These are phyloP conservation scores for Anisodus tanguticus DNA, from an alignment of 257 asterid genomes.

Conservation along the genomic window DNA sequence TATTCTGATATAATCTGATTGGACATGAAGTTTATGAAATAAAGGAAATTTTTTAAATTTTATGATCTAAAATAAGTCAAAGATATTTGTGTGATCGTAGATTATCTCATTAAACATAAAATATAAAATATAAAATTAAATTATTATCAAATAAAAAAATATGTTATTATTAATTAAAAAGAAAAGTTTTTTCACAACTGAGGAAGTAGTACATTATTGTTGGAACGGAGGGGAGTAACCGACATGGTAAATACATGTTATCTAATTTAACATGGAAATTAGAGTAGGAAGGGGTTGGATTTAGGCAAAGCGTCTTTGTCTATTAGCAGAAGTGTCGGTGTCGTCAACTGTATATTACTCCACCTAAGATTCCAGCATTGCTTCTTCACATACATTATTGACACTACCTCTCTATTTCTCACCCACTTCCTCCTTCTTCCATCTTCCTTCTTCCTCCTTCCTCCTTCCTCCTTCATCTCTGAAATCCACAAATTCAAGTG, in stretches of 20 bases:
- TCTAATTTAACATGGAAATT: not conserved
- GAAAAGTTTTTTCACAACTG: no score
- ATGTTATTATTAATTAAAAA: no score
- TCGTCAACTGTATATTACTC: constrained; percentile 32
- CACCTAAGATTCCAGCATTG: not conserved
- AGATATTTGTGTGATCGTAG: no score
- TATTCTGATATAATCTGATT: no score
- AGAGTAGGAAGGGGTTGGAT: constrained; percentile 26
- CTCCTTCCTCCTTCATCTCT: not conserved
- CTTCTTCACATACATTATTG: constrained; percentile 38
- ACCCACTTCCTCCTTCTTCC: not conserved
- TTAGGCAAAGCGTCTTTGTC: constrained; percentile 48
- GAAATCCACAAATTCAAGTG: not conserved
- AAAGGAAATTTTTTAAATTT: no score
- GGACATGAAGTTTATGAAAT: no score
- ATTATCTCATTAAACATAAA: no score
- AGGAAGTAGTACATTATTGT: not conserved
- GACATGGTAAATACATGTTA: no score
- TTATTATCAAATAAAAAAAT: no score
- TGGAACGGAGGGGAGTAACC: no score
- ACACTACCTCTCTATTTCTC: constrained; percentile 15
- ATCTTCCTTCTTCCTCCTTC: not conserved
- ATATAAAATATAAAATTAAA: no score
- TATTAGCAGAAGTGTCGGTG: constrained; percentile 36
- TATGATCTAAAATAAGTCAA: no score